These are phyloP conservation scores for Arthrobotrys megalospora DNA, from an alignment of 2,329 filamentous ascomycete species.

Conservation along the genomic window DNA sequence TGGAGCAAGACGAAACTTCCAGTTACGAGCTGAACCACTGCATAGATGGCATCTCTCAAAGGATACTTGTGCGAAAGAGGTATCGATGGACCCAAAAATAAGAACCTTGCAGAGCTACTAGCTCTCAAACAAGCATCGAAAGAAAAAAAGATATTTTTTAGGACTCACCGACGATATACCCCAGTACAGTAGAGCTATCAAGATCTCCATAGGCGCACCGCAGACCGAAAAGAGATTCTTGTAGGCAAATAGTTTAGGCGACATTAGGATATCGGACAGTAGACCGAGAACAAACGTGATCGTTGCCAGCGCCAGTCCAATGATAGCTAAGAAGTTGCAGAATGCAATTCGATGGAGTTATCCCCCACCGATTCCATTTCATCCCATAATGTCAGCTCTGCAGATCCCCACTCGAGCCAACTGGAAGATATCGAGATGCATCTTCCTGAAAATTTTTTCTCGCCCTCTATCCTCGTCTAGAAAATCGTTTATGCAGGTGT, in stretches of 20 bases:
- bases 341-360: slow-evolving; percentile 15
- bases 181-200: slow-evolving; percentile 83
- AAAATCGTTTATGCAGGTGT: slow-evolving; percentile 48
- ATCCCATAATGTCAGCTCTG: slow-evolving; percentile 57
- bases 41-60: slow-evolving; percentile 31
- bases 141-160: slow-evolving; percentile 27
- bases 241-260: slow-evolving; percentile 73
- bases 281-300: slow-evolving; percentile 76
- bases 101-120: slow-evolving; percentile 14
- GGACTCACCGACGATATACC: slow-evolving; percentile 72
- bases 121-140: slow-evolving; percentile 32
- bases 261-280: slow-evolving; percentile 76
- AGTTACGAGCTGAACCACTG: slow-evolving; percentile 31
- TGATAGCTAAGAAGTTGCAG: slow-evolving; percentile 69
- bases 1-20: slow-evolving; percentile 10
- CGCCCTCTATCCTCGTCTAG: background rate
- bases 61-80: slow-evolving; percentile 39
- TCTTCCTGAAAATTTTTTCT: slow-evolving; percentile 40
- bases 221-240: slow-evolving; percentile 79
- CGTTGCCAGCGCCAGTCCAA: slow-evolving; percentile 76
- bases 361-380: slow-evolving; percentile 40
- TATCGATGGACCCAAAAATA: slow-evolving; percentile 33
- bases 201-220: slow-evolving; percentile 78
- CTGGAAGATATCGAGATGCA: slow-evolving; percentile 40
- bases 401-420: slow-evolving; percentile 45